Evolutionary conservation across 2,329 filamentous ascomycete genomes (phyloP), one percentile per base, ranked within the genome.

Genomic region (Aspergillus pseudoterreus): DNA sequence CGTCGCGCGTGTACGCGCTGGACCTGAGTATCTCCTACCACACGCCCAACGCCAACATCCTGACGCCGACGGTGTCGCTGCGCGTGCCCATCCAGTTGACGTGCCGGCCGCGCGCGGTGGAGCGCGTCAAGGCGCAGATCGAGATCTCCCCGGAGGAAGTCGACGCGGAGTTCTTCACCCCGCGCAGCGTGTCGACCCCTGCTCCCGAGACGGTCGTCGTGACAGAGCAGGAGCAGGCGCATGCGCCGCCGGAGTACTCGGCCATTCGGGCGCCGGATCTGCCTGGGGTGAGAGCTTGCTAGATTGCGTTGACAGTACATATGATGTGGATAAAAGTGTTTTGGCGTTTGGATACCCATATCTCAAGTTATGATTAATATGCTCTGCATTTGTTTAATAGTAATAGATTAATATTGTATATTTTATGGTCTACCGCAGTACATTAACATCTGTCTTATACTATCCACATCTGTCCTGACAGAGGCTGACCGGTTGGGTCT

Each of bases 1-100:
- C 83, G 42, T 83, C 82, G n/a, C 78, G 86, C 47, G 71, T 77
- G 15, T 89, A 90, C 65, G 68, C 74, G 4, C 76, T 90, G 12
- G 79, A 83, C 48, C 69, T 89, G 51, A 73, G 75, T 12, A 68
- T 89, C 19, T 76, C 78, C 3, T 76, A 82, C 45, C 77, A 80
- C 58, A 76, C 78, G 0, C 75, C 78, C 0, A 67, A 75, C 43
- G 67, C 73, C 47, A 69, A 71, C 30, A 63, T 75, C 6, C 61
- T 71, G 43, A 69, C 66, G 4, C 71, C 74, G 2, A 68, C 66
- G 10, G 56, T 75, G 30, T 69, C 68, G 1, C 61, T 78, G 17
- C 71, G 69, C 19, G 45, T 77, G 0, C 76, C 76, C 0, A 64
- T 78, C 19, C 75, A 78, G 58, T 59, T 78, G 39, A 66, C 61